A percentile compares a stretch with the other conserved stretches of the same genome.
These are phyloP conservation scores for Neurospora terricola DNA, from an alignment of 495 filamentous ascomycete genomes.

Conservation along the genomic window DNA sequence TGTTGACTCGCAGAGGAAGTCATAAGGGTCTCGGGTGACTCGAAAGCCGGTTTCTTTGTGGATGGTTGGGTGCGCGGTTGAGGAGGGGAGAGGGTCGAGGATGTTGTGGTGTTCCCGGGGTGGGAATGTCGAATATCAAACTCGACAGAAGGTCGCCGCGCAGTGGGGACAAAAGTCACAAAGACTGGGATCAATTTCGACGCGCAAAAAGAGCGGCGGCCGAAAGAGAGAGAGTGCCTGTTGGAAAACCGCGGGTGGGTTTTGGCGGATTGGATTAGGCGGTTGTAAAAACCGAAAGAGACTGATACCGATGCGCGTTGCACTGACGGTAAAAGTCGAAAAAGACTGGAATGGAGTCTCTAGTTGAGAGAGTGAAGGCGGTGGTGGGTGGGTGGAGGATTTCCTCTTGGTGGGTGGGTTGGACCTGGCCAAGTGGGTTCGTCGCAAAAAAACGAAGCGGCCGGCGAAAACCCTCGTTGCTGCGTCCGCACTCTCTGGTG, in stretches of 20 bases:
- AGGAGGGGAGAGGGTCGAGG: slow-evolving; percentile 3
- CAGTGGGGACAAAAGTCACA: slow-evolving; percentile 1
- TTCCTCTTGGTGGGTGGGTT: neutral
- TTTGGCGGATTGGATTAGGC: slow-evolving; percentile 4
- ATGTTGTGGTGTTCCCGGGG: slow-evolving; percentile 5
- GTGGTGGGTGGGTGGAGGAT: slow-evolving; percentile 1
- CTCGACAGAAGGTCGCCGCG: slow-evolving; percentile 14
- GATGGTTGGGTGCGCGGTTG: slow-evolving; percentile 8
- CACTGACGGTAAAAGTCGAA: slow-evolving; percentile 1
- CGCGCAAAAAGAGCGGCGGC: slow-evolving; percentile 6
- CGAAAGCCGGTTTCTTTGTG: slow-evolving; percentile 22
- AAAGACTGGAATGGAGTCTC: slow-evolving; percentile 8
- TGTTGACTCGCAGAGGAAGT: slow-evolving; percentile 43
- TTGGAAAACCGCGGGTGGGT: slow-evolving; percentile 4
- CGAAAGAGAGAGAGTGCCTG: slow-evolving; percentile 14
- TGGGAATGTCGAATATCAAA: slow-evolving; percentile 24
- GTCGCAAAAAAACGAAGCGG: slow-evolving; percentile 14
- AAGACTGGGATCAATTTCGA: neutral
- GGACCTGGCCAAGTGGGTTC: slow-evolving; percentile 9
- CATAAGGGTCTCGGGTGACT: slow-evolving; percentile 33
- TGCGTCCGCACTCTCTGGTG: neutral
- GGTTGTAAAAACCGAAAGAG: slow-evolving; percentile 6
- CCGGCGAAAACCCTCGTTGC: slow-evolving; percentile 10
- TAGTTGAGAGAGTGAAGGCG: slow-evolving; percentile 18
- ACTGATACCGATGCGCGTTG: neutral